Percentiles rank a stretch among this genome's conserved stretches.
Evolutionary conservation across 2,329 filamentous ascomycete species (phyloP).

Genomic region (Penicillium brevicompactum): DNA sequence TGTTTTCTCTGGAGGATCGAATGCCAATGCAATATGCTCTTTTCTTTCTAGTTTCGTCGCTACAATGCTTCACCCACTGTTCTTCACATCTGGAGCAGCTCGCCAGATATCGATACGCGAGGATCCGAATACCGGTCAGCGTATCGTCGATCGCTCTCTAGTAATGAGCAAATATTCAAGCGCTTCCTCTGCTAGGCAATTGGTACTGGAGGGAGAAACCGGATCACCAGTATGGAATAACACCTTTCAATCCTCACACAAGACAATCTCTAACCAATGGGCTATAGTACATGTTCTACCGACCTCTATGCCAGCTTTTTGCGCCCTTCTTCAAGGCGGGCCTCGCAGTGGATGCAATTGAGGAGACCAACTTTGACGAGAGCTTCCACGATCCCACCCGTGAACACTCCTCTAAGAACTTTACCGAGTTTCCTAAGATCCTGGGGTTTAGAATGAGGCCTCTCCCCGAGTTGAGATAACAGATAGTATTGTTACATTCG

Average conservation of each 20-base stretch:
- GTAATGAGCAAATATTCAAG: constrained; percentile 47
- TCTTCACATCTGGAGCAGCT: constrained; percentile 50
- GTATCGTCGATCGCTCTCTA: constrained; percentile 39
- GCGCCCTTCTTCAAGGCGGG: constrained; percentile 46
- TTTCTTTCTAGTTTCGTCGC: constrained; percentile 45
- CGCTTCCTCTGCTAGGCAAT: constrained; percentile 43
- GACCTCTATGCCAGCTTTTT: constrained; percentile 50
- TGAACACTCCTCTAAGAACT: constrained; percentile 44
- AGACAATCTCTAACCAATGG: too few species aligned
- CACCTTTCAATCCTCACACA: background rate
- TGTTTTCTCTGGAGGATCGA: too few species aligned
- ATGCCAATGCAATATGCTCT: background rate
- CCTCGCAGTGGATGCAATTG: constrained; percentile 50
- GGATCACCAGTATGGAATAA: constrained; percentile 30
- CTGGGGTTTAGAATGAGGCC: constrained; percentile 26
- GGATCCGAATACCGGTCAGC: constrained; percentile 39
- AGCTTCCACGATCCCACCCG: constrained; percentile 28
- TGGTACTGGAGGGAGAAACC: constrained; percentile 40
- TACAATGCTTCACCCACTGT: constrained; percentile 53
- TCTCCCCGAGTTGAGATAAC: too few species aligned
- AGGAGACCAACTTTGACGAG: constrained; percentile 51
- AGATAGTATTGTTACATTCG: too few species aligned
- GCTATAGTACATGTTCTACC: constrained; percentile 38
- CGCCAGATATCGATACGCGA: constrained; percentile 45
- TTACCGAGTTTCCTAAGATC: constrained; percentile 34